phyloP scores from a whole-genome alignment of 192 early-diverging fungal species.

The Podila horticola region DNA sequence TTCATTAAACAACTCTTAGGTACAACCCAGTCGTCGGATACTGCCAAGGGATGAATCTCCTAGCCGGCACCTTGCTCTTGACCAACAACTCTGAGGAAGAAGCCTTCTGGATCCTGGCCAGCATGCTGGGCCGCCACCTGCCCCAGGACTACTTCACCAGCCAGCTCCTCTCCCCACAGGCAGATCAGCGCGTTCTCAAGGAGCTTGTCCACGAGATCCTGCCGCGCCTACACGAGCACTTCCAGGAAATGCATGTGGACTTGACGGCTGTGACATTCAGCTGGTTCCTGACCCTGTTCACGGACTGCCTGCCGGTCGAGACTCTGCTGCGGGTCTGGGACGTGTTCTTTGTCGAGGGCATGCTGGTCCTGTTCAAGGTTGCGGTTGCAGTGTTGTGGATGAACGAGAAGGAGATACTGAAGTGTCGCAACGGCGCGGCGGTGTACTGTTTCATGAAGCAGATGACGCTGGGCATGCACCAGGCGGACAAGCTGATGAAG shows the following conservation, averaged over 20 bases:
- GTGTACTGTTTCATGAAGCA: conserved; percentile 63
- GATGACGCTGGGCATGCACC: conserved; percentile 47
- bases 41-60: conserved; percentile 70
- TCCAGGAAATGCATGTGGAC: conserved; percentile 54
- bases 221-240: conserved; percentile 56
- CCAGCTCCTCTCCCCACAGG: conserved; percentile 60
- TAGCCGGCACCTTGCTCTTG: conserved; percentile 58
- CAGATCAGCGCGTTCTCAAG: conserved; percentile 64
- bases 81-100: conserved; percentile 58
- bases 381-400: conserved; percentile 60
- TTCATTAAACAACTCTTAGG: not conserved
- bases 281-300: conserved; percentile 67
- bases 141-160: conserved; percentile 60
- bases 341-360: conserved; percentile 63
- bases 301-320: conserved; percentile 58
- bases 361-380: conserved; percentile 59
- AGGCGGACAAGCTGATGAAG: conserved; percentile 56
- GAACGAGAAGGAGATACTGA: conserved; percentile 54
- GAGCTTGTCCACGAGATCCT: conserved; percentile 58
- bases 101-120: conserved; percentile 56
- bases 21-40: conserved; percentile 60
- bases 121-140: conserved; percentile 58
- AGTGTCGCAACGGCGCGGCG: conserved; percentile 53
- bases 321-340: conserved; percentile 66
- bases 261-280: conserved; percentile 63